Percentiles rank a stretch among this genome's conserved stretches.
These are phyloP conservation scores for Pythium periplocum DNA, from an alignment of 352 stramenopile species.

Conservation along the genomic window DNA sequence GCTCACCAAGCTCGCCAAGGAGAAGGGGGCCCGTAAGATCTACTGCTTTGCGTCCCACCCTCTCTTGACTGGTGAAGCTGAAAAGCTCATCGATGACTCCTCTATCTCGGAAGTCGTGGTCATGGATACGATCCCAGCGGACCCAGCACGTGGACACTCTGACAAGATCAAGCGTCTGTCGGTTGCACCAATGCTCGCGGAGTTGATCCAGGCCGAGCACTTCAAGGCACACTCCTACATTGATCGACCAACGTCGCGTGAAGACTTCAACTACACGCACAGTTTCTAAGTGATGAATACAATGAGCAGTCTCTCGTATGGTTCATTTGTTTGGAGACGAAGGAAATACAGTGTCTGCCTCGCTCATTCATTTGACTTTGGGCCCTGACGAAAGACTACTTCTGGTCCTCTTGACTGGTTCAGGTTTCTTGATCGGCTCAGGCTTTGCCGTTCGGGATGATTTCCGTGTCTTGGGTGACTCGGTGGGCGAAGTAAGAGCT, in stretches of 20 bases:
- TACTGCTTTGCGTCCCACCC: slow-evolving; percentile 90
- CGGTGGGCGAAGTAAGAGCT: slow-evolving; percentile 18
- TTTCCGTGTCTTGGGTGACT: slow-evolving; percentile 1
- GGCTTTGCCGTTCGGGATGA: too few species aligned
- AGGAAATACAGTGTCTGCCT: too few species aligned
- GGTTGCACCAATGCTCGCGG: slow-evolving; percentile 83
- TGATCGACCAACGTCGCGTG: slow-evolving; percentile 73
- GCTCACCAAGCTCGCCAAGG: slow-evolving; percentile 74
- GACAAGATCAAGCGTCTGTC: slow-evolving; percentile 87
- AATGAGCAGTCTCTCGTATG: too few species aligned
- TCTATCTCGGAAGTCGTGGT: slow-evolving; percentile 84
- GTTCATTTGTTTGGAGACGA: too few species aligned
- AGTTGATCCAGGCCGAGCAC: slow-evolving; percentile 89
- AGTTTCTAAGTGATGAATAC: slow-evolving; percentile 46
- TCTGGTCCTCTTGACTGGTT: too few species aligned
- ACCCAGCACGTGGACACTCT: slow-evolving; percentile 51
- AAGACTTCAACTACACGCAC: slow-evolving; percentile 86
- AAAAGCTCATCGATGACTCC: slow-evolving; percentile 81
- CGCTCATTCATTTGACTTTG: too few species aligned
- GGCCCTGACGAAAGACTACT: too few species aligned
- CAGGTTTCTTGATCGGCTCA: too few species aligned
- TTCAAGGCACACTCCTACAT: slow-evolving; percentile 90
- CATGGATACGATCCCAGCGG: slow-evolving; percentile 85
- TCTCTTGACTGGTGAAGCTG: slow-evolving; percentile 83
- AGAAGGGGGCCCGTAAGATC: slow-evolving; percentile 81